Evolutionary conservation across 2,329 filamentous ascomycete species (phyloP).

Genomic region (Lachnellula occidentalis): DNA sequence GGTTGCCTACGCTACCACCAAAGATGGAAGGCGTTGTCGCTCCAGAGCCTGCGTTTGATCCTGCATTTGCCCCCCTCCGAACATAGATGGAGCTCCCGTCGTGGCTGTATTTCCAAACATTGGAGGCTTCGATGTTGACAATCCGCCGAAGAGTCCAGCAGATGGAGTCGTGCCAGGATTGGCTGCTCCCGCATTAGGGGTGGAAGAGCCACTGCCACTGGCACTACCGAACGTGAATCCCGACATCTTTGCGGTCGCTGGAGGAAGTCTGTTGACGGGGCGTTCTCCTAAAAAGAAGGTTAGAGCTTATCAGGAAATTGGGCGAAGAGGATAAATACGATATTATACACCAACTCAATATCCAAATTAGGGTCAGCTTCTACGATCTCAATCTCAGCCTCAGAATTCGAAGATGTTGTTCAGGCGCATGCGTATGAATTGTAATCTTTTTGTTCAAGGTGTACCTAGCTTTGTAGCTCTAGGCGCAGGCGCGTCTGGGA

Average conservation of each 20-base stretch:
- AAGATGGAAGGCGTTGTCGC: constrained; percentile 19
- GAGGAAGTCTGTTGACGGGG: not conserved
- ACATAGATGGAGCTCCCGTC: constrained; percentile 6
- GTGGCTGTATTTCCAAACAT: constrained; percentile 7
- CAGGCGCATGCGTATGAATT: constrained; percentile 12
- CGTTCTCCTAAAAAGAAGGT: not conserved
- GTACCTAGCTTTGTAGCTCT: not conserved
- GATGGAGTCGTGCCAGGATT: constrained; percentile 6
- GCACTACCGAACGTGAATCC: constrained; percentile 30
- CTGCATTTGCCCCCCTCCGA: constrained; percentile 11
- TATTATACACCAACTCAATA: not conserved
- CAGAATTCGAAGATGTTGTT: constrained; percentile 5
- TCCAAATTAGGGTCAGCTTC: constrained; percentile 11
- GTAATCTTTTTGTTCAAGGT: constrained; percentile 5
- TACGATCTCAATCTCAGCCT: constrained; percentile 2
- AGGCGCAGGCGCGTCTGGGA: not conserved
- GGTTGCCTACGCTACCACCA: constrained; percentile 26
- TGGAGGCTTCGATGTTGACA: constrained; percentile 19
- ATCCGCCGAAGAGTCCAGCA: constrained; percentile 30
- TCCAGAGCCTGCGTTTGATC: constrained; percentile 16
- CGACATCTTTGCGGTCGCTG: constrained; percentile 24
- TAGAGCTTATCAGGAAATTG: not conserved
- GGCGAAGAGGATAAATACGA: not conserved
- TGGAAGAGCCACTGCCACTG: constrained; percentile 12
- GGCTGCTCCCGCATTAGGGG: constrained; percentile 7